A percentile compares a stretch with the other conserved stretches of the same genome.
Conservation (phyloP, 1,284 basidiomycete genomes). For the Cutaneotrichosporon dermatis region DNA sequence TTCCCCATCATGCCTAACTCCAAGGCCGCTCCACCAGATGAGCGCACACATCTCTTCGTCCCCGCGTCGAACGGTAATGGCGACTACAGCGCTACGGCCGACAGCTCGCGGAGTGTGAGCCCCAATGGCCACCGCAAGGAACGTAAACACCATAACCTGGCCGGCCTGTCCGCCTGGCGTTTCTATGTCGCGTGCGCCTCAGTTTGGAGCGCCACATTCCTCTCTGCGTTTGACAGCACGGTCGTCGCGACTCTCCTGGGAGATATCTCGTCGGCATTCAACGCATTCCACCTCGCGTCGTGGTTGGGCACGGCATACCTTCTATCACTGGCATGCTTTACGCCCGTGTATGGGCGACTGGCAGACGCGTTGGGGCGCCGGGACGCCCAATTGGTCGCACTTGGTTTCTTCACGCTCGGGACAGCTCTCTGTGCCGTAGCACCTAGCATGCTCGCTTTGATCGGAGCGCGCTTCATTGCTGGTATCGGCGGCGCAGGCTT, state of each 20-base stretch:
- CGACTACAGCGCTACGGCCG: not conserved
- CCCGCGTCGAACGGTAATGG: not conserved
- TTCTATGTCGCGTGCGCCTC: conserved; percentile 33
- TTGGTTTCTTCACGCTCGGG: conserved; percentile 73
- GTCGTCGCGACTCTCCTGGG: conserved; percentile 57
- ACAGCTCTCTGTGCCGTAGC: conserved; percentile 76
- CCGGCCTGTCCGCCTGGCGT: conserved; percentile 29
- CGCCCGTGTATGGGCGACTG: conserved; percentile 78
- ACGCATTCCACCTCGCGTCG: conserved; percentile 58
- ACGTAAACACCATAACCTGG: conserved; percentile 37
- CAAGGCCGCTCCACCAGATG: not conserved
- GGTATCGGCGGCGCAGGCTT: conserved; percentile 69
- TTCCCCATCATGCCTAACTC: too few relatives aligned
- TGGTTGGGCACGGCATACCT: conserved; percentile 62
- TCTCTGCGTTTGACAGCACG: conserved; percentile 72
- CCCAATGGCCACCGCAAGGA: not conserved
- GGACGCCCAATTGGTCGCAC: conserved; percentile 63
- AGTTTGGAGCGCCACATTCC: conserved; percentile 51
- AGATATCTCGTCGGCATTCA: conserved; percentile 42
- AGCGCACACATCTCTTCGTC: not conserved
- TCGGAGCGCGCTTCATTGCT: conserved; percentile 70
- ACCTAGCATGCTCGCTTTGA: conserved; percentile 73
- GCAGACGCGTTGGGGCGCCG: conserved; percentile 81
- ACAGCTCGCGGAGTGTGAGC: not conserved
- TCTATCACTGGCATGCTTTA: conserved; percentile 78